Evolutionary conservation across 2,329 filamentous ascomycete species (phyloP), one percentile per base, ranked within the genome.

Genomic region (Spiromastix sp.): DNA sequence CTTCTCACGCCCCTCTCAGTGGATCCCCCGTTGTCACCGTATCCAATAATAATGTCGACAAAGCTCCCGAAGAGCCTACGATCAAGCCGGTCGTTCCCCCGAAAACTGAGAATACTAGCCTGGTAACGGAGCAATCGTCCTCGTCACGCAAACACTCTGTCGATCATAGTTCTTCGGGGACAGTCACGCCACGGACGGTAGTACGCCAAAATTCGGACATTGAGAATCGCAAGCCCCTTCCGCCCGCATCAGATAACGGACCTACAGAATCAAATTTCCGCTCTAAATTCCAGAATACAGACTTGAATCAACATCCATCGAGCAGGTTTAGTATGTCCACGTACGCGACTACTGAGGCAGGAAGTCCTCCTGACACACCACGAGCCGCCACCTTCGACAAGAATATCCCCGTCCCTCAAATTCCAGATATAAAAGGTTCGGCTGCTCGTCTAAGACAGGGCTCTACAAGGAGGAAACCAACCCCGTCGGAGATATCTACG

Each of bases 261-360:
- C n/a, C n/a, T n/a, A n/a, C n/a, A n/a, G n/a, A n/a, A 48, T 36
- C 54, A 37, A 40, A 53, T 46, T 44, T 57, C 47, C 37, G 60
- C 49, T 37, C 56, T 48, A 43, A 46, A 12, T 37, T 57, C 30
- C 46, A 53, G 18, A 47, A 53, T 17, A 43, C 61, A 31, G 57
- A 63, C 28, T 50, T 68, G 24, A 68, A 67, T 63, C 56, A 61
- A 9, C 68, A 73, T 38, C 72, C 73, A 4, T 55, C 63, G 2
- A 80, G 75, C 32, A 71, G 72, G 30, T 81, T 80, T 54, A 81
- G 76, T 55, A 63, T 72, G 42, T 77, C 73, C 5, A 80, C 75
- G 2, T 77, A 72, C 48, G 67, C 70, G 16, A 72, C 74, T 2
- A 70, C 72, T 4, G 55, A 66, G 29, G 56, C 57, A 20, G 55